These are phyloP conservation scores for Nymphaea colorata DNA, from an alignment of 164 flowering plant species.

Conservation along the genomic window DNA sequence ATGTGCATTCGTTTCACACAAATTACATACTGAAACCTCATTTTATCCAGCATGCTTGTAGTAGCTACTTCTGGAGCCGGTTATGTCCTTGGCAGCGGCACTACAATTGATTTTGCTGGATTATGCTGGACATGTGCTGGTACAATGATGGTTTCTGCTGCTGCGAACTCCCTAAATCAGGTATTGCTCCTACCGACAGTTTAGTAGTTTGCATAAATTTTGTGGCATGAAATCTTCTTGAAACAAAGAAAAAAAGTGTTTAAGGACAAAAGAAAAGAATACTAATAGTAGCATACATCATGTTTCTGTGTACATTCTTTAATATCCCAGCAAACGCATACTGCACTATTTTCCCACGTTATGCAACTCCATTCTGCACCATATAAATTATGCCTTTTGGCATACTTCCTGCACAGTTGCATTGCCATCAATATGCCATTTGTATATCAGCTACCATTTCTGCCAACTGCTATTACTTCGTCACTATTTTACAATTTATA, in stretches of 20 bases:
- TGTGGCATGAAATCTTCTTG: neutral
- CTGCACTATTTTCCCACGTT: too few relatives aligned
- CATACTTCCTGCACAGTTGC: too few relatives aligned
- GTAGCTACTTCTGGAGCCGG: conserved; percentile 97
- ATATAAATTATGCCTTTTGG: too few relatives aligned
- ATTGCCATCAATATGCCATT: too few relatives aligned
- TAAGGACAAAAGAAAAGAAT: too few relatives aligned
- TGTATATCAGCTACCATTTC: too few relatives aligned
- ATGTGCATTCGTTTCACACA: neutral
- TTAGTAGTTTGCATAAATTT: neutral
- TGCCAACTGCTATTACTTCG: too few relatives aligned
- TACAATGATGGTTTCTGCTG: conserved; percentile 97
- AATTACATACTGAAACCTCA: neutral
- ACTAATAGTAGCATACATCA: neutral
- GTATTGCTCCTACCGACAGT: conserved; percentile 16
- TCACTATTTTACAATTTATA: too few relatives aligned
- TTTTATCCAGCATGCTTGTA: conserved; percentile 64
- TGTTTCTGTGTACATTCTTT: too few relatives aligned
- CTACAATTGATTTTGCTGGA: conserved; percentile 51
- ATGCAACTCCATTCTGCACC: too few relatives aligned
- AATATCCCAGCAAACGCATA: too few relatives aligned
- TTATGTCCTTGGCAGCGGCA: conserved; percentile 78
- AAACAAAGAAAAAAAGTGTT: too few relatives aligned
- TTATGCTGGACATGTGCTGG: conserved; percentile 90
- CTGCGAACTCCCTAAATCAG: conserved; percentile 93